Percentiles rank a stretch among this genome's conserved stretches.
These are phyloP conservation scores for Fusarium sacchari DNA, from an alignment of 2,329 filamentous ascomycete genomes.

Conservation along the genomic window DNA sequence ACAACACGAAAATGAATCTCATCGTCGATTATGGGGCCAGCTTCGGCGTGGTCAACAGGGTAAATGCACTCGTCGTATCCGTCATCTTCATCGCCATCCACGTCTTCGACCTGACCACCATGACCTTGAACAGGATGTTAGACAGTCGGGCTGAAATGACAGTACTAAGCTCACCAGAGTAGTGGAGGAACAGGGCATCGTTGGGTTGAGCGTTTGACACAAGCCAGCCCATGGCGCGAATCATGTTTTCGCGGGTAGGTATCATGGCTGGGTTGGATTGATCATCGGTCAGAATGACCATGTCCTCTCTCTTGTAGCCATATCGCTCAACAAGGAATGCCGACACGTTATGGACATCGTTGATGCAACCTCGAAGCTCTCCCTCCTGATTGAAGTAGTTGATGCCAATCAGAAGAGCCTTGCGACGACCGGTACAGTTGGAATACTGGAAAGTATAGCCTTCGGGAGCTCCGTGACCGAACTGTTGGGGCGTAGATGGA, in stretches of 20 bases:
- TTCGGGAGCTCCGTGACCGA: conserved; percentile 74
- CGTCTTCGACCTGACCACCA: conserved; percentile 78
- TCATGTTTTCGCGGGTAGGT: conserved; percentile 80
- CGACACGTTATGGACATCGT: conserved; percentile 82
- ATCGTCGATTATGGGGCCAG: conserved; percentile 81
- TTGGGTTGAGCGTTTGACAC: conserved; percentile 77
- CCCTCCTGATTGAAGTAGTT: conserved; percentile 81
- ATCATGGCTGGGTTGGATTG: conserved; percentile 74
- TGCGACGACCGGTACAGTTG: conserved; percentile 76
- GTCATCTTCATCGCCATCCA: conserved; percentile 80
- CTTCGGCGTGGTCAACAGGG: conserved; percentile 75
- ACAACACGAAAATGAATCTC: conserved; percentile 85
- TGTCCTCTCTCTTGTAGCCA: conserved; percentile 79
- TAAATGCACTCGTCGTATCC: conserved; percentile 84
- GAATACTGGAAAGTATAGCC: conserved; percentile 81
- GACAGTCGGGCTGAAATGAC: neutral
- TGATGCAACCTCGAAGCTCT: conserved; percentile 81
- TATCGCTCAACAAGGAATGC: conserved; percentile 74
- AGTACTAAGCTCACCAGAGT: conserved; percentile 63
- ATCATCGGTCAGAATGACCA: conserved; percentile 82
- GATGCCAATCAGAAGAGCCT: conserved; percentile 81
- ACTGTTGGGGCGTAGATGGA: conserved; percentile 63
- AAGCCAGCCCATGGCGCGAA: conserved; percentile 80
- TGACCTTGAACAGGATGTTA: conserved; percentile 63
- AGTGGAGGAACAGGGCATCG: conserved; percentile 81